Conservation (phyloP, 805 yeast genomes). For the Ogataea minuta region DNA sequence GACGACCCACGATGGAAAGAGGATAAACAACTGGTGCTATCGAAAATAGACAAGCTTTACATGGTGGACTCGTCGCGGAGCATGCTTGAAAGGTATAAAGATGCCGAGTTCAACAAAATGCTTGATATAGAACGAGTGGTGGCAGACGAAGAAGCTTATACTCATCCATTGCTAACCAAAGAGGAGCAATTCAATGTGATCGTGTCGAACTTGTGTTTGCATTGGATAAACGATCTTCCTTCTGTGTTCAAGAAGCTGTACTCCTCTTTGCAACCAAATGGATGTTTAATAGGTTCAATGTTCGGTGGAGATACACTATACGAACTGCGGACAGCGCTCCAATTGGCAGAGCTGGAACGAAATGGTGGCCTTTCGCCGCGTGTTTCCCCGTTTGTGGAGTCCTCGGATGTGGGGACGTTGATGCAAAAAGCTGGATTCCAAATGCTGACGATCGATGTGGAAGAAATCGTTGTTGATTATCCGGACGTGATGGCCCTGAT, state of each 20-base stretch:
- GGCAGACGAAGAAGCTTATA: slow-evolving; percentile 67
- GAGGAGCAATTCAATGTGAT: slow-evolving; percentile 60
- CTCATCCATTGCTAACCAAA: slow-evolving; percentile 40
- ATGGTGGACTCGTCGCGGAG: slow-evolving; percentile 66
- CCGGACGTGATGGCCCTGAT: slow-evolving; percentile 68
- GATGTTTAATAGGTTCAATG: slow-evolving; percentile 76
- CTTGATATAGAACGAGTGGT: slow-evolving; percentile 50
- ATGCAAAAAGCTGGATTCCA: slow-evolving; percentile 75
- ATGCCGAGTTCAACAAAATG: slow-evolving; percentile 40
- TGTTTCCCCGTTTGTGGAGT: slow-evolving; percentile 75
- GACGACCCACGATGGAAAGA: slow-evolving; percentile 42
- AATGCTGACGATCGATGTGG: slow-evolving; percentile 79
- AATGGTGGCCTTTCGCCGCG: slow-evolving; percentile 78
- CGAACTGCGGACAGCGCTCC: slow-evolving; percentile 76
- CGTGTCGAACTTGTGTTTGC: slow-evolving; percentile 67
- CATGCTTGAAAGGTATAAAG: slow-evolving; percentile 52
- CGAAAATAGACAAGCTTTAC: slow-evolving; percentile 50
- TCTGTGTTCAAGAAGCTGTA: slow-evolving; percentile 54
- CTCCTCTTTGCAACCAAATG: slow-evolving; percentile 68
- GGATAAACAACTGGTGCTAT: slow-evolving; percentile 52
- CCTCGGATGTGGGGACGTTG: slow-evolving; percentile 71
- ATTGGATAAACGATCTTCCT: slow-evolving; percentile 89
- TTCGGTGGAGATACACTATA: slow-evolving; percentile 84
- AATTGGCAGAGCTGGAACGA: slow-evolving; percentile 79
- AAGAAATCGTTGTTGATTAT: slow-evolving; percentile 75